Base-by-base conservation (phyloP, 768 basidiomycete genomes). In the Kwoniella botswanensis region DNA sequence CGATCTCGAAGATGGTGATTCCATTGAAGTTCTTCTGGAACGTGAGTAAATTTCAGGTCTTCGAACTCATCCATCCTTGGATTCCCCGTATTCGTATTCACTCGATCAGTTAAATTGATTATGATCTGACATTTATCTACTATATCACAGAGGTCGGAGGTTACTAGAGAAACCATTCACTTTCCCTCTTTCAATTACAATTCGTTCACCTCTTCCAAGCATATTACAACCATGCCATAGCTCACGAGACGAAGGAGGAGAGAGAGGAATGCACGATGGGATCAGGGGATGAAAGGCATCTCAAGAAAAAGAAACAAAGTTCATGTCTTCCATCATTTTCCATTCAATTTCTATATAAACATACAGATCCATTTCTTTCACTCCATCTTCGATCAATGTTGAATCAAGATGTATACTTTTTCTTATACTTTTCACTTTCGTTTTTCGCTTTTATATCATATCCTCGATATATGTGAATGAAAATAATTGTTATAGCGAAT, bases 11-110 rank as follows among this genome's bases (percentile, higher is more conserved):
- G 86, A 86, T 29, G 83, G 83, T 56, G 94, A 98, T 82, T 90
- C 93, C 7, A 94, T 98, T 84, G 94, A 98, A 87, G 94, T 95
- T 72, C 93, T 94, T 91, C 92, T 69, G n/a, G 55, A 75, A 60
- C 55, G 71, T 72, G 42, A 69, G 62, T 54, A 21, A 11, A 10
- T 6, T 1, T 35, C 35, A 35, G 35, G 35, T 35, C 35, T 35
- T 35, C 6, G 35, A 7, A 35, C 6, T 35, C 35, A 35, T 35
- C 35, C 6, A 7, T 35, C 35, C 35, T 0, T 35, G 35, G 0
- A 35, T 35, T 35, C 6, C 35, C 35, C 35, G 7, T 35, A 35
- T 35, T 7, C 6, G 35, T 35, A 35, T 61, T 50, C 46, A 15
- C 46, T 50, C 13, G 13, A 44, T 61, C 59, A 42, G 46, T 26